A percentile compares a stretch with the other conserved stretches of the same genome.
Conservation (phyloP, 768 basidiomycete species). For the Suillus weaverae region DNA sequence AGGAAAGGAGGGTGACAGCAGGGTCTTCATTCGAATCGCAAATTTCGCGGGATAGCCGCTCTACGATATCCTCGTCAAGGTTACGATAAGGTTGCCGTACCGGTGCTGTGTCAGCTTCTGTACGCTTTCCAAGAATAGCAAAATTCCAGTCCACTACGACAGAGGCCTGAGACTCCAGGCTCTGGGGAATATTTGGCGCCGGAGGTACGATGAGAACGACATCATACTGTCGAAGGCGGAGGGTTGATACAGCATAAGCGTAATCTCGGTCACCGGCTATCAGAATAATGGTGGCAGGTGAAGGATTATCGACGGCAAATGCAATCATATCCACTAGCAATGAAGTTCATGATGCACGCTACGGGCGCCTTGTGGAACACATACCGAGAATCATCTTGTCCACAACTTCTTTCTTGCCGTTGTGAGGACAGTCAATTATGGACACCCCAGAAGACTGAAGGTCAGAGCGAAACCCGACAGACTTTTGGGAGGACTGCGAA, state of each 20-base stretch:
- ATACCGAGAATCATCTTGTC: constrained; percentile 50
- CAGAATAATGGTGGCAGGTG: constrained; percentile 55
- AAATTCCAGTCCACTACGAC: constrained; percentile 50
- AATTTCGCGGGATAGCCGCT: constrained; percentile 24
- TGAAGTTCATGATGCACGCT: constrained; percentile 5
- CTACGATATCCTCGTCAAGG: constrained; percentile 23
- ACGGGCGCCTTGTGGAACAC: constrained; percentile 11
- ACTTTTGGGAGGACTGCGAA: constrained; percentile 35
- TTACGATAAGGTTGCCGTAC: constrained; percentile 29
- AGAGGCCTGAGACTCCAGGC: constrained; percentile 56
- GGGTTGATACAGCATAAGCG: constrained; percentile 58
- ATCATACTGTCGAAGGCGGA: constrained; percentile 53
- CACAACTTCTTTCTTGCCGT: constrained; percentile 37
- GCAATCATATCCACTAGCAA: constrained; percentile 63
- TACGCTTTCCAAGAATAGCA: constrained; percentile 36
- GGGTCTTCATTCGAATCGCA: constrained; percentile 18
- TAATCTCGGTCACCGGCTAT: constrained; percentile 71
- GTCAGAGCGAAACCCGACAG: constrained; percentile 38
- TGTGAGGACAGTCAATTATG: constrained; percentile 37
- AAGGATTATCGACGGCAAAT: constrained; percentile 60
- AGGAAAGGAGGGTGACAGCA: constrained; percentile 9
- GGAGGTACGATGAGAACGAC: constrained; percentile 51
- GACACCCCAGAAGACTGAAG: constrained; percentile 47
- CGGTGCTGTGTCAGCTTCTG: constrained; percentile 16
- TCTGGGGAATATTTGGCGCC: constrained; percentile 37